Conservation (phyloP, 352 stramenopile genomes). For the Phytophthora nicotianae region DNA sequence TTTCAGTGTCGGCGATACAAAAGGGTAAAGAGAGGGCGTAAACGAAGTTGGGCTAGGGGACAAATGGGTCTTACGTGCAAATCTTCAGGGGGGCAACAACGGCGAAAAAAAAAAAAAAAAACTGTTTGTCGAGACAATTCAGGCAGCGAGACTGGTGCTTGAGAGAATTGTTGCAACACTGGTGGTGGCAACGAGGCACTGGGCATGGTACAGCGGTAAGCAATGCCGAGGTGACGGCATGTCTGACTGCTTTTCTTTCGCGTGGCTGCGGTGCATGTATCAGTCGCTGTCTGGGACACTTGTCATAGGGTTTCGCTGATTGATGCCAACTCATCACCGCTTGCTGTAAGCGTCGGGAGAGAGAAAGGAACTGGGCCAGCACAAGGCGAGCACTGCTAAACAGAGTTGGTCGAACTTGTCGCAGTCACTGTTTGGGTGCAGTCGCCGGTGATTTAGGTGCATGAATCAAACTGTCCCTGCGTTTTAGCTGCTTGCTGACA, state of each 20-base stretch:
- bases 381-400: too few relatives aligned
- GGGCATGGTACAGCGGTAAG: background rate
- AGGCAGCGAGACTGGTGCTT: background rate
- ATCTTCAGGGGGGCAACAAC: background rate
- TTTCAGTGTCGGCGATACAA: constrained; percentile 9
- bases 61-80: constrained; percentile 4
- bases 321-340: constrained; percentile 21
- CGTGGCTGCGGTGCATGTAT: background rate
- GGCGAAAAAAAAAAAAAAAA: background rate
- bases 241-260: constrained; percentile 28
- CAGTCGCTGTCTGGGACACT: constrained; percentile 6
- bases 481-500: too few relatives aligned
- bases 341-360: constrained; percentile 1
- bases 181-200: background rate
- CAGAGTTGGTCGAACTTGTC: too few relatives aligned
- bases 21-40: constrained; percentile 8
- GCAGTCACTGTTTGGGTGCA: too few relatives aligned
- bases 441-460: too few relatives aligned
- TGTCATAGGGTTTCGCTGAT: constrained; percentile 30
- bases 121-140: too few relatives aligned
- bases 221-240: background rate
- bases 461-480: background rate
- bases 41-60: constrained; percentile 35
- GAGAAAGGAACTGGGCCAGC: constrained; percentile 6
- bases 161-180: background rate